Base-by-base conservation (phyloP, 108 stramenopile genomes). In the Cylindrotheca fusiformis region DNA sequence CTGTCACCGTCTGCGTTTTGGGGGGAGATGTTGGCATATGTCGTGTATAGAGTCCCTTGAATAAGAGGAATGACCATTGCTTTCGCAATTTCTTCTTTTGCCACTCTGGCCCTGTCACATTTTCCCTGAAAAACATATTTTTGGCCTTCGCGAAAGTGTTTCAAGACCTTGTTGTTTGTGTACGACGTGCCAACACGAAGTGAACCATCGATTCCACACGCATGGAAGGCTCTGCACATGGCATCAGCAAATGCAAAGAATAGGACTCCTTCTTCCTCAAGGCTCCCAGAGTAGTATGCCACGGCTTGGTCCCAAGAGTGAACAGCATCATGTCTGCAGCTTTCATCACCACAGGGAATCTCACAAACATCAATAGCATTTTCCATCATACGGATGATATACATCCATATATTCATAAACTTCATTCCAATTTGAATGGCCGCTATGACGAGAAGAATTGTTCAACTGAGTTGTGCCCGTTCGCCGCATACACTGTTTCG, bases 291-390 rank as follows among this genome's bases (percentile, higher is more conserved):
- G 52, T 78, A 86, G 52, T 72, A 85, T 36, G 74, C 74, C 1
- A 86, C 84, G 17, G 79, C 82, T 61, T 85, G 84, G 53, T 89
- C 87, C 84, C 81, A 86, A 19, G 76, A 75, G 55, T 78, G 80
- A 32, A 88, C 75, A n/a, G 74, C 53, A 27, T 63, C 71, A 53
- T 71, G 50, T 36, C 81, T 84, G 51, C 51, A 52, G 14, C 24
- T 17, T 58, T 58, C 57, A 33, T 50, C 67, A 10, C 3, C 31
- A 31, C 74, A 76, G 2, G 56, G 51, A 17, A 55, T 45, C 26
- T 75, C 46, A 65, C 84, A 88, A 25, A 74, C 66, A 56, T 71
- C 81, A 30, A 78, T 30, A 21, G 85, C 82, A 67, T 76, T 65
- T 45, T 86, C 81, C 53, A 86, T 72, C 50, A 81, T 77, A 6